A percentile compares a stretch with the other conserved stretches of the same genome.
These are phyloP conservation scores for Uronychia binucleata DNA, from an alignment of 73 alveolate genomes.

Conservation along the genomic window DNA sequence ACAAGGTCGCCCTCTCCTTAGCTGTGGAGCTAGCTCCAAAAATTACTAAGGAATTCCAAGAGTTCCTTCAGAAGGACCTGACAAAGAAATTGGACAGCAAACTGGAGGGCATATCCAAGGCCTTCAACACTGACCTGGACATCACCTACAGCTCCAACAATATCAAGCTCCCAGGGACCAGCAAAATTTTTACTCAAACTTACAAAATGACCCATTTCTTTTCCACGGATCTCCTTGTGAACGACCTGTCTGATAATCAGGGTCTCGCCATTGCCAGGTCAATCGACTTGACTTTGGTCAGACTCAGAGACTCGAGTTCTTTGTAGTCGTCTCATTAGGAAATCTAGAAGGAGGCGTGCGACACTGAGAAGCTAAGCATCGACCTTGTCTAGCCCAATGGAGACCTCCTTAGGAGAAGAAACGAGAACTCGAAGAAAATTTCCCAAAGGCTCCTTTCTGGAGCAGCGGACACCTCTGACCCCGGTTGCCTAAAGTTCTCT, in stretches of 20 bases:
- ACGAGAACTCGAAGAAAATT: not conserved
- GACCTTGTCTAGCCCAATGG: not conserved
- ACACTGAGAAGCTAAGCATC: not conserved
- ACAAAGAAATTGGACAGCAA: too few relatives aligned
- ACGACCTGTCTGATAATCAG: not conserved
- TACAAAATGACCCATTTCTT: not conserved
- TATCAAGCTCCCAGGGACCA: not conserved
- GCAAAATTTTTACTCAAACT: not conserved
- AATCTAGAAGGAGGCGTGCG: not conserved
- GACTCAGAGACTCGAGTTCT: not conserved
- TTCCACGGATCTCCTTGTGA: not conserved
- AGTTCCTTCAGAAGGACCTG: not conserved
- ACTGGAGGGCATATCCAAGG: not conserved
- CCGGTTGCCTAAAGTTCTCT: not conserved
- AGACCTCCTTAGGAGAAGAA: not conserved
- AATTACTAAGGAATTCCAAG: not conserved
- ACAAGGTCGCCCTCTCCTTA: too few relatives aligned
- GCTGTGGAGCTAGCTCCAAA: not conserved
- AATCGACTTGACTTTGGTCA: not conserved
- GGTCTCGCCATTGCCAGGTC: not conserved
- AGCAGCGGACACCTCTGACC: not conserved
- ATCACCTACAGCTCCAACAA: not conserved
- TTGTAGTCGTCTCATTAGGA: too few relatives aligned
- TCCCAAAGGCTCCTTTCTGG: not conserved
- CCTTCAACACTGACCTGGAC: not conserved